Conservation (phyloP, 768 basidiomycete genomes). For the Tulasnella calospora region DNA sequence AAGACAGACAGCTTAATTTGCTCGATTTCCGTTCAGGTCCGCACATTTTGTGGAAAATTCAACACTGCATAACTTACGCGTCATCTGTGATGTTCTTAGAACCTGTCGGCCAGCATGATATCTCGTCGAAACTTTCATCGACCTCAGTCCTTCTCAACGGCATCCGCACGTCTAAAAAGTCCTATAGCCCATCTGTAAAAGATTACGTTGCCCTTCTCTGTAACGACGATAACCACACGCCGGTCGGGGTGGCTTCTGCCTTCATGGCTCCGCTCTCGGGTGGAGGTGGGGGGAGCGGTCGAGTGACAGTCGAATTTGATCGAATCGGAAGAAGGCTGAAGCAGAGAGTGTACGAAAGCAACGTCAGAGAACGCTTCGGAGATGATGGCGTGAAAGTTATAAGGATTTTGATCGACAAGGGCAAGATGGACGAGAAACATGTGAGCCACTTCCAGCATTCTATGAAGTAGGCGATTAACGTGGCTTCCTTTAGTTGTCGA, state of each 20-base stretch:
- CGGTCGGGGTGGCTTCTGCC: conserved; percentile 59
- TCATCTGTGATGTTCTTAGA: conserved; percentile 14
- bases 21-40: conserved; percentile 36
- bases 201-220: conserved; percentile 79
- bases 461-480: conserved; percentile 10
- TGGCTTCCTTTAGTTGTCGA: conserved; percentile 63
- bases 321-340: conserved; percentile 62
- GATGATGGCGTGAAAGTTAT: conserved; percentile 77
- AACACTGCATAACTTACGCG: neutral
- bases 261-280: conserved; percentile 56
- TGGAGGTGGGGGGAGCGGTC: conserved; percentile 41
- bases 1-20: conserved; percentile 55
- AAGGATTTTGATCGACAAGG: conserved; percentile 68
- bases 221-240: conserved; percentile 70
- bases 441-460: conserved; percentile 43
- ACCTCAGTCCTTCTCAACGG: conserved; percentile 21
- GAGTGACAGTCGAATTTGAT: conserved; percentile 77
- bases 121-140: conserved; percentile 28
- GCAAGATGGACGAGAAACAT: conserved; percentile 94
- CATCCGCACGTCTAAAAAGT: conserved; percentile 49
- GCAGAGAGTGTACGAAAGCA: conserved; percentile 65
- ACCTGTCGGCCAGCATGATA: conserved; percentile 31
- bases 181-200: conserved; percentile 58
- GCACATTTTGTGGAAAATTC: neutral
- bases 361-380: conserved; percentile 78